Conservation (phyloP, 148 eudicot genomes). For the Camellia lanceoleosa region DNA sequence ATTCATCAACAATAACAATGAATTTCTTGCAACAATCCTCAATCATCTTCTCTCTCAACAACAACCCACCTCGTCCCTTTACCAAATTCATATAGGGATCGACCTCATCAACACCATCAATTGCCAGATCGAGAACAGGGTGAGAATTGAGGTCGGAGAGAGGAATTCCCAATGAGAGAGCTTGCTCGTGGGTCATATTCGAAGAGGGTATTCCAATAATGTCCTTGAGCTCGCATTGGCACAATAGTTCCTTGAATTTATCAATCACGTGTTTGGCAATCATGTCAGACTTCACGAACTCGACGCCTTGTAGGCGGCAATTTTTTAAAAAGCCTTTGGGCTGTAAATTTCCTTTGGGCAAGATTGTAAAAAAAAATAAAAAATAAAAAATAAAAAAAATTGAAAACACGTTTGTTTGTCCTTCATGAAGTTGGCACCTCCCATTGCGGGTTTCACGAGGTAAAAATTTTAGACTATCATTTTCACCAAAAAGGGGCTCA, state of each 20-base stretch:
- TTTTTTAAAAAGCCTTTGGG: constrained; percentile 16
- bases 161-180: constrained; percentile 59
- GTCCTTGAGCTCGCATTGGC: constrained; percentile 54
- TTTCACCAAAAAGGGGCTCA: too few relatives aligned
- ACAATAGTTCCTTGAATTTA: constrained; percentile 59
- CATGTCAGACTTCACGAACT: constrained; percentile 75
- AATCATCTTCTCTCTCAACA: constrained; percentile 79
- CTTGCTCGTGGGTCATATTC: constrained; percentile 64
- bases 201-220: constrained; percentile 83
- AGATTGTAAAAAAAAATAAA: too few relatives aligned
- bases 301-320: constrained; percentile 86
- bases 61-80: constrained; percentile 77
- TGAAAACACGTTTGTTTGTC: too few relatives aligned
- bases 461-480: too few relatives aligned
- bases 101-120: constrained; percentile 91
- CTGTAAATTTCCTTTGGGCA: too few relatives aligned
- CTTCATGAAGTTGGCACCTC: too few relatives aligned
- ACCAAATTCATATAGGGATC: constrained; percentile 74
- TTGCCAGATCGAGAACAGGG: constrained; percentile 73
- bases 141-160: constrained; percentile 66
- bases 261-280: constrained; percentile 75
- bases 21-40: constrained; percentile 74
- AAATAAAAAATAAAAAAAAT: too few relatives aligned
- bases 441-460: too few relatives aligned
- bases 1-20: constrained; percentile 72